Evolutionary conservation across 768 basidiomycete genomes (phyloP), one percentile per base, ranked within the genome.

Genomic region (Trametopsis cervina): DNA sequence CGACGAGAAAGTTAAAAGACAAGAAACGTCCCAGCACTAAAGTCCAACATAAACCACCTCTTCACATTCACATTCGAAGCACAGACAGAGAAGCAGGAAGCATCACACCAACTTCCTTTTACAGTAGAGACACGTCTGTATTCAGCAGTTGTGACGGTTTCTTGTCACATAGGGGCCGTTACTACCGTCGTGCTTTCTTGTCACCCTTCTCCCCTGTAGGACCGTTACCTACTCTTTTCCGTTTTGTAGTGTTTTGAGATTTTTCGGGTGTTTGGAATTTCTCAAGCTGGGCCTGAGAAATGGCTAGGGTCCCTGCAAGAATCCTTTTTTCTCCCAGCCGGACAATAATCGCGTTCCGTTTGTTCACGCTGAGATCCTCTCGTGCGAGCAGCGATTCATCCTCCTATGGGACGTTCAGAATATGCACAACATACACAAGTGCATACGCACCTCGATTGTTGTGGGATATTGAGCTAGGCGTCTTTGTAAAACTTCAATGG

Each of bases 291-390:
- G 15, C 39, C 26, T 45, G 26, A 22, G 50, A 35, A 21, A 25
- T 44, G 1, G 15, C 9, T 1, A 68, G 55, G 0, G 64, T 51
- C 1, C 53, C 55, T 2, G 57, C 59, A 46, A 93, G 57, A 11
- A 92, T 80, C 20, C 75, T 66, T 66, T 91, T 91, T 68, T 94
- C 91, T 3, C 88, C 87, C 9, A 89, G 61, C 27, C 91, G 75
- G 11, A 92, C 88, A 40, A 86, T 66, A 6, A 83, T 60, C 1
- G 91, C 90, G 49, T 81, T 70, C 50, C 69, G 70, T 57, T 71
- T 75, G 54, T 80, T 78, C 44, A 67, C 48, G 3, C 71, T 47
- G 1, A 77, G 59, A n/a, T 49, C 44, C 18, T 47, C 41, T 12
- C 46, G 48, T 13, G 54, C 60, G 17, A 74, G 63, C 4, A 81